Evolutionary conservation across 2,329 filamentous ascomycete genomes (phyloP), one percentile per base, ranked within the genome.

Genomic region (Dichotomopilus funicola): DNA sequence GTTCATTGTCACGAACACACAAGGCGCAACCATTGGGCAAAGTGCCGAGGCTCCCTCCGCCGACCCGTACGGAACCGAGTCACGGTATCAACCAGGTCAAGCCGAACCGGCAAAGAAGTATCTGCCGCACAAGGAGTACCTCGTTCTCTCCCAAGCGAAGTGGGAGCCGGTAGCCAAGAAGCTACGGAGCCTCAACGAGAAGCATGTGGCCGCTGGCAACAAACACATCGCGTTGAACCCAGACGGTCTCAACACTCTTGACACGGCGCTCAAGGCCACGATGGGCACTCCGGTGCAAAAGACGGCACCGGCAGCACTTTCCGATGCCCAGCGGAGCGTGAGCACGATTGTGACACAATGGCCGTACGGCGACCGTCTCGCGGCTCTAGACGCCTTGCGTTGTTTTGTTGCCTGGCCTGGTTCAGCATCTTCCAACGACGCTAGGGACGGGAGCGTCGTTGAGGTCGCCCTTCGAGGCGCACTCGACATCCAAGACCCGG

Each of bases 1-100:
- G 62, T 97, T 96, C 71, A 96, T 99, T 63, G 82, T 88, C 8
- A 80, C 87, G 54, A 97, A 97, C 66, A 95, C 91, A 0, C 83
- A 92, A 72, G 91, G 91, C 3, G 87, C 90, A 6, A 89, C 86
- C 0, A 73, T 96, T n/a, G 90, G 90, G 1, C 80, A 85, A 62
- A 68, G 76, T 12, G 73, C 78, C 48, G 75, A 69, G 6, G 64
- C 74, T 4, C 64, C 74, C 45, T 68, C 76, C 2, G 70, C 82
- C 37, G 89, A 95, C 70, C 86, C 89, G 0, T 90, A 85, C 75
- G 90, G 89, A 6, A 85, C 84, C 13, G 89, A 92, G 62, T 81
- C 83, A 52, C 79, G 89, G 62, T 95, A 95, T 69, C 81, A 86
- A 51, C 89, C 91, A 27, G 88, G 86, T 11, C 83, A 89, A 61